Evolutionary conservation across 2,329 filamentous ascomycete species (phyloP), one percentile per base, ranked within the genome.

Genomic region (Ceratocystis papillata): DNA sequence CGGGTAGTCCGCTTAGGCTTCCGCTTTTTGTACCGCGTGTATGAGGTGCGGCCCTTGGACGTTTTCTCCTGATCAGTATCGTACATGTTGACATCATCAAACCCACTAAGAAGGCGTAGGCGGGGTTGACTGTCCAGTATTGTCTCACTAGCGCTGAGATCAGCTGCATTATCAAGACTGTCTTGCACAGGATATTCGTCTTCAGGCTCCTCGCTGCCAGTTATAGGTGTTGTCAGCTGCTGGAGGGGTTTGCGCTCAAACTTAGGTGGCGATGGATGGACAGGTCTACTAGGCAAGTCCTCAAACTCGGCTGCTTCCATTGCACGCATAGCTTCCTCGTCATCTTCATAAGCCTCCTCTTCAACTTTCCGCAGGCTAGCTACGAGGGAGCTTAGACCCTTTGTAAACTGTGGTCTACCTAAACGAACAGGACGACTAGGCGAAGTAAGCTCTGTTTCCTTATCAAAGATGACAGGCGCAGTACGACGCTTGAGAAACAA

Each of bases 1-100:
- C 86, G 80, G 2, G 89, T 93, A 65, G 88, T 90, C 68, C 89
- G 80, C 78, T 94, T 94, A 73, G 89, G 82, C 0, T 88, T 89
- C 77, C 89, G 89, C 81, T 94, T 94, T 79, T 92, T 93, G 78
- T 82, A 93, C 1, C 80, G 83, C 46, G 85, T 73, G 1, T 85
- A 85, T 69, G 82, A 79, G 1, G 84, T 84, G 70, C 84, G 76
- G n/a, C 77, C 78, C 64, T 78, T 83, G 53, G 53, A 17, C 0
- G 78, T 75, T 46, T 81, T 80, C n/a, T 82, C 80, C 2, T 76
- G 77, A 1, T 76, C 75, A 68, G 81, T 82, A 72, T 87, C 84
- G 71, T 83, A 82, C 67, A 79, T 71, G 6, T 71, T 79, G 70
- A 87, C 85, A 66, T 87, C 83, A 67, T 88, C 85, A 62, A 87